Evolutionary conservation across 2,329 filamentous ascomycete species (phyloP).

Genomic region (Dactylellina leptospora): DNA sequence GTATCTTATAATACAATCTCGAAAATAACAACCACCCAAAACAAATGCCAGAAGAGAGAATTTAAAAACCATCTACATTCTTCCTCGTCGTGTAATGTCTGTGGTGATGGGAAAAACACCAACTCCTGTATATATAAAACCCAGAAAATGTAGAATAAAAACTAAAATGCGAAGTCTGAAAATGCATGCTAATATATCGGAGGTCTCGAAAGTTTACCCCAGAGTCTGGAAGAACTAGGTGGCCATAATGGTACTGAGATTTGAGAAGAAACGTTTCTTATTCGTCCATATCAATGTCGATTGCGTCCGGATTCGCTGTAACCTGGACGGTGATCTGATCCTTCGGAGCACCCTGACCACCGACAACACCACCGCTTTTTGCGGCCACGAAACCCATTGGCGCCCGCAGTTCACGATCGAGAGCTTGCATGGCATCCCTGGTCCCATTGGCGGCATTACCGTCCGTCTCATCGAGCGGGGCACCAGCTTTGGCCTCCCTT

Average conservation of each 20-base stretch:
- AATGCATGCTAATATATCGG: too few species aligned
- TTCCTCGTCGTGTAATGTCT: constrained; percentile 21
- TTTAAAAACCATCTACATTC: constrained; percentile 21
- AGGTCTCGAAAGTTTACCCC: constrained; percentile 37
- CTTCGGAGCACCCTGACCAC: constrained; percentile 64
- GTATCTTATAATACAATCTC: constrained; percentile 53
- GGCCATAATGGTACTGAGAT: neutral
- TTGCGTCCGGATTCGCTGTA: constrained; percentile 81
- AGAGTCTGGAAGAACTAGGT: constrained; percentile 3
- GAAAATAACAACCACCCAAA: constrained; percentile 4
- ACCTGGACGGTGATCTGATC: constrained; percentile 60
- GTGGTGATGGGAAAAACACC: constrained; percentile 26
- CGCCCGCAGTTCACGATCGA: constrained; percentile 87
- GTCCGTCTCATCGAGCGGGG: constrained; percentile 62
- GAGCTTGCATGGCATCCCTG: constrained; percentile 84
- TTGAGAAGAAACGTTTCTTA: constrained; percentile 23
- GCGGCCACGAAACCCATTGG: constrained; percentile 91
- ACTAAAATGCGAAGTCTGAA: too few species aligned
- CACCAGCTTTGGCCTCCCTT: constrained; percentile 68
- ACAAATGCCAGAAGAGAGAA: constrained; percentile 17
- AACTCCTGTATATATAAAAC: constrained; percentile 45
- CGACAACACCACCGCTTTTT: constrained; percentile 73
- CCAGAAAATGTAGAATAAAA: constrained; percentile 10
- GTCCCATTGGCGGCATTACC: constrained; percentile 64
- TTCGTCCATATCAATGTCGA: constrained; percentile 80